Percentiles rank a stretch among this genome's conserved stretches.
These are phyloP conservation scores for Plasmodium billcollinsi DNA, from an alignment of 169 alveolate species.

Conservation along the genomic window DNA sequence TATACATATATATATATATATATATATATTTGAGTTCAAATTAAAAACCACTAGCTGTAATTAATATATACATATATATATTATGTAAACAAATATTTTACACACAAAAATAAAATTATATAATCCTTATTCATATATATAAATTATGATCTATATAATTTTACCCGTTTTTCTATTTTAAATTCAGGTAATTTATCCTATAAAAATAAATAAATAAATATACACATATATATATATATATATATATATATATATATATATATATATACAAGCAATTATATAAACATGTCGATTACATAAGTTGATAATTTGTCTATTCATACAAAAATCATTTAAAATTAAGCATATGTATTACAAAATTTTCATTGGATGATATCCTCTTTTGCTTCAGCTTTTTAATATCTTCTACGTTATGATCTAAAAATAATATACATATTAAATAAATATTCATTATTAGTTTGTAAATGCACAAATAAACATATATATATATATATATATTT, in stretches of 20 bases:
- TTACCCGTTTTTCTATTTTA: slow-evolving; percentile 68
- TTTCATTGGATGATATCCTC: background rate
- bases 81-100: background rate
- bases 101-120: background rate
- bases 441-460: background rate
- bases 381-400: background rate
- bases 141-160: background rate
- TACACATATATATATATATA: background rate
- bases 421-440: background rate
- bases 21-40: too few relatives aligned
- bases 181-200: slow-evolving; percentile 50
- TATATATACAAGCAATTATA: too few relatives aligned
- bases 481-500: background rate
- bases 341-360: slow-evolving; percentile 3
- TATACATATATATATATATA: too few relatives aligned
- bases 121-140: background rate
- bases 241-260: too few relatives aligned
- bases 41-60: background rate
- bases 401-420: slow-evolving; percentile 8
- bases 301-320: too few relatives aligned
- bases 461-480: background rate
- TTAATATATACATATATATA: background rate
- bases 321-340: background rate
- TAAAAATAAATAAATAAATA: background rate
- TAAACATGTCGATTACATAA: too few relatives aligned